These are phyloP conservation scores for Microcos paniculata DNA, from an alignment of 345 rosid genomes.

Conservation along the genomic window DNA sequence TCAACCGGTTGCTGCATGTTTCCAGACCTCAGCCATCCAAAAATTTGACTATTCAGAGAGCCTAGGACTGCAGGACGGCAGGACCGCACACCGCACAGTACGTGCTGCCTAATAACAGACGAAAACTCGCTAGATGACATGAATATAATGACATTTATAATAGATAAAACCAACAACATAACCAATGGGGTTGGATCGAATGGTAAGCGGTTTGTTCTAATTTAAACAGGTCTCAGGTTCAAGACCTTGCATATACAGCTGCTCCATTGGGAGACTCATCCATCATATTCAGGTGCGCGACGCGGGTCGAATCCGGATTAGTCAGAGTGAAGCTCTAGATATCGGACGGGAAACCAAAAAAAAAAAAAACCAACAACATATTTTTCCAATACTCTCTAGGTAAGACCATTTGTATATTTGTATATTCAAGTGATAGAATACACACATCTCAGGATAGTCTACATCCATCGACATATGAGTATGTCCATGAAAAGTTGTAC, in stretches of 20 bases:
- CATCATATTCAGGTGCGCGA: no score
- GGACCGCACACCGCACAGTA: not conserved
- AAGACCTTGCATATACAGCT: no score
- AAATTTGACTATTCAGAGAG: not conserved
- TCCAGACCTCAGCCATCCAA: not conserved
- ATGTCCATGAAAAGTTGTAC: not conserved
- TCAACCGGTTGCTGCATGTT: not conserved
- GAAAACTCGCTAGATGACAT: not conserved
- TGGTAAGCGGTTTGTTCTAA: no score
- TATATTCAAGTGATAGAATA: no score
- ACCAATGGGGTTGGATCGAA: no score
- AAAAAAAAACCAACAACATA: no score
- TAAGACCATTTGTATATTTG: not conserved
- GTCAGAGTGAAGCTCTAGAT: no score
- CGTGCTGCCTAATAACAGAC: not conserved
- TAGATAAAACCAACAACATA: not conserved
- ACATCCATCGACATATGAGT: not conserved
- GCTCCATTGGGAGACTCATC: no score
- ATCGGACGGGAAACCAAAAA: no score
- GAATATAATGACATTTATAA: not conserved
- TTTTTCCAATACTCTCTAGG: not conserved
- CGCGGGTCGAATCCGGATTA: no score
- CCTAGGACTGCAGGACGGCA: not conserved
- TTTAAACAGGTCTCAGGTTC: no score
- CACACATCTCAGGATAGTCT: no score